Conservation (phyloP, 78 protist species). For the Dictyostelium citrinum region DNA sequence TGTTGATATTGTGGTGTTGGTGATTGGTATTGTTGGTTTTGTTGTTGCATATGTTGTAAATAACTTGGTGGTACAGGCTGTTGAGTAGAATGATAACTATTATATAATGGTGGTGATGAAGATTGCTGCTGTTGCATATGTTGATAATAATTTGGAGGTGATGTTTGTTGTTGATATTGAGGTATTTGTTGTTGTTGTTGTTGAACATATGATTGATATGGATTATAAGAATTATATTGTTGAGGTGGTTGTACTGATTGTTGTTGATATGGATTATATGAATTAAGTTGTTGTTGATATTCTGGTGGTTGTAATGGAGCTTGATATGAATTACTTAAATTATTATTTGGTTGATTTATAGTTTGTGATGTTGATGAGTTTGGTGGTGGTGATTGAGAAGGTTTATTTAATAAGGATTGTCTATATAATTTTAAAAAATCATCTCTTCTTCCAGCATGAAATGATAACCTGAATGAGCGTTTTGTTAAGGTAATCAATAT, state of each 20-base stretch:
- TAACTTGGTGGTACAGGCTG: background rate
- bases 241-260: background rate
- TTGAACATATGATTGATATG: background rate
- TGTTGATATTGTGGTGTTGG: background rate
- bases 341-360: background rate
- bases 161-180: conserved; percentile 18
- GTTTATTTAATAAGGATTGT: background rate
- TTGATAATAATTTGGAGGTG: conserved; percentile 6
- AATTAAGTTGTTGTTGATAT: background rate
- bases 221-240: background rate
- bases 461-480: conserved; percentile 34
- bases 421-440: background rate
- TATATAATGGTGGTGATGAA: background rate
- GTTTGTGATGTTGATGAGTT: no score
- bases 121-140: conserved; percentile 9
- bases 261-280: background rate
- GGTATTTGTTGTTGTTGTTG: conserved; percentile 10
- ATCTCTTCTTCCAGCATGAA: conserved; percentile 57
- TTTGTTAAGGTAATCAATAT: background rate
- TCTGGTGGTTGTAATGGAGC: background rate
- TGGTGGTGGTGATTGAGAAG: background rate
- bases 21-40: background rate
- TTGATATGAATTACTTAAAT: background rate
- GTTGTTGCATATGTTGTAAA: background rate
- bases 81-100: background rate